Evolutionary conservation across 192 early-diverging fungal species (phyloP).

Genomic region (Phycomyces nitens): DNA sequence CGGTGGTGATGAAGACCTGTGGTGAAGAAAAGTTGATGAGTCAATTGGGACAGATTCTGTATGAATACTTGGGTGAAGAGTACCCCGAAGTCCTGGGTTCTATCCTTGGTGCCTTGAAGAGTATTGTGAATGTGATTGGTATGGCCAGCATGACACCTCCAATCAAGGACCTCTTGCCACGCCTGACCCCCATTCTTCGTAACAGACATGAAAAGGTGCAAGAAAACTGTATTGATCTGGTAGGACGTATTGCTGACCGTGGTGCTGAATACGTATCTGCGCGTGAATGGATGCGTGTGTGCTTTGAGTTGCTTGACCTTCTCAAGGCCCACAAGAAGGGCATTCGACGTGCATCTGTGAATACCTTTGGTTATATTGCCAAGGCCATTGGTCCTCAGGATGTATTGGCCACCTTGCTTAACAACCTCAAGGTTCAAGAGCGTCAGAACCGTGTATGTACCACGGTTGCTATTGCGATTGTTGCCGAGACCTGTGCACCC

Average conservation of each 20-base stretch:
- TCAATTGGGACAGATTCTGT: slow-evolving; percentile 88
- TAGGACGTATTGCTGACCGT: slow-evolving; percentile 97
- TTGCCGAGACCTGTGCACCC: slow-evolving; percentile 79
- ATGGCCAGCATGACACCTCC: slow-evolving; percentile 98
- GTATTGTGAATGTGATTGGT: slow-evolving; percentile 97
- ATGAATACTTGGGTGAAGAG: slow-evolving; percentile 98
- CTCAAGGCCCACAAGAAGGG: slow-evolving; percentile 94
- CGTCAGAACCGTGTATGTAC: slow-evolving; percentile 99
- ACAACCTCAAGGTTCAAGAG: slow-evolving; percentile 98
- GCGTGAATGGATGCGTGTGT: slow-evolving; percentile 99
- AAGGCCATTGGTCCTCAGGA: slow-evolving; percentile 99
- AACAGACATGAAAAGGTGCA: slow-evolving; percentile 97
- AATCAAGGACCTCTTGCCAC: slow-evolving; percentile 93
- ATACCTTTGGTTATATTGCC: slow-evolving; percentile 99
- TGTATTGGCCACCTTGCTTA: slow-evolving; percentile 94
- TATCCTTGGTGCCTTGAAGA: slow-evolving; percentile 86
- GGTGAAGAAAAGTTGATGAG: slow-evolving; percentile 95
- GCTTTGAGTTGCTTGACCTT: slow-evolving; percentile 96
- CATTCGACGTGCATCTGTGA: slow-evolving; percentile 94
- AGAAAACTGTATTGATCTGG: slow-evolving; percentile 90
- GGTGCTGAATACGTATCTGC: slow-evolving; percentile 94
- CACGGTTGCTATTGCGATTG: slow-evolving; percentile 96
- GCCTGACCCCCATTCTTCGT: slow-evolving; percentile 96
- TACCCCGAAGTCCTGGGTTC: slow-evolving; percentile 98
- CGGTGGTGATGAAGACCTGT: slow-evolving; percentile 89